These are phyloP conservation scores for Cercospora sojina DNA, from an alignment of 2,329 filamentous ascomycete genomes.

Conservation along the genomic window DNA sequence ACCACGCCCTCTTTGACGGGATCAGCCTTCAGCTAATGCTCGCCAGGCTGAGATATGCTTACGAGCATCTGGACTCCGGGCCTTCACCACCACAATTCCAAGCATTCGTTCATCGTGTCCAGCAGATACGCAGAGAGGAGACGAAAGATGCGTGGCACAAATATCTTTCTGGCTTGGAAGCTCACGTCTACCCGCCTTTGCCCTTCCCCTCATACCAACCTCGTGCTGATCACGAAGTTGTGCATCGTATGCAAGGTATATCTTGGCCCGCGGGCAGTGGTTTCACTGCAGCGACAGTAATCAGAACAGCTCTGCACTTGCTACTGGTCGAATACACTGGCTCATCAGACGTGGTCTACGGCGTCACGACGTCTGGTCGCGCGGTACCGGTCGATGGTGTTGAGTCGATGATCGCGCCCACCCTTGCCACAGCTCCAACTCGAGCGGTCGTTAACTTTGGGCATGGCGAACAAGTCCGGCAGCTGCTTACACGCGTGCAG, in stretches of 20 bases:
- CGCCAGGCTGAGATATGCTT: conserved; percentile 27
- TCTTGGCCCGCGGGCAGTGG: conserved; percentile 16
- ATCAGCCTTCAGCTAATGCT: conserved; percentile 41
- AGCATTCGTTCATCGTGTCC: conserved; percentile 1
- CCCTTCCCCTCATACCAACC: conserved; percentile 29
- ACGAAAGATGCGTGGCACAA: conserved; percentile 33
- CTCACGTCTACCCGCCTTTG: conserved; percentile 39
- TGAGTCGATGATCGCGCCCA: conserved; percentile 22
- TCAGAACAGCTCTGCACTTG: conserved; percentile 17
- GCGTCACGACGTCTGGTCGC: conserved; percentile 17
- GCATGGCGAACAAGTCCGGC: neutral
- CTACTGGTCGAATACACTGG: conserved; percentile 9
- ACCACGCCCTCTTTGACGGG: conserved; percentile 45
- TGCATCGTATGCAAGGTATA: conserved; percentile 22
- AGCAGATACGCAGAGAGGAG: neutral
- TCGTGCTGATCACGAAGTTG: conserved; percentile 30
- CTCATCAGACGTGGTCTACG: conserved; percentile 19
- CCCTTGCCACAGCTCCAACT: conserved; percentile 17
- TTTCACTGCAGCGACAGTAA: conserved; percentile 11
- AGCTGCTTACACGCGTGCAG: conserved; percentile 11
- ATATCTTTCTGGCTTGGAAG: conserved; percentile 33
- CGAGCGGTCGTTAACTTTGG: neutral
- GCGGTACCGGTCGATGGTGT: conserved; percentile 27
- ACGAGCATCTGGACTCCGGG: neutral
- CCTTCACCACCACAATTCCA: conserved; percentile 3